These are phyloP conservation scores for Pilatotrama ljubarskyi DNA, from an alignment of 768 basidiomycete genomes.

Conservation along the genomic window DNA sequence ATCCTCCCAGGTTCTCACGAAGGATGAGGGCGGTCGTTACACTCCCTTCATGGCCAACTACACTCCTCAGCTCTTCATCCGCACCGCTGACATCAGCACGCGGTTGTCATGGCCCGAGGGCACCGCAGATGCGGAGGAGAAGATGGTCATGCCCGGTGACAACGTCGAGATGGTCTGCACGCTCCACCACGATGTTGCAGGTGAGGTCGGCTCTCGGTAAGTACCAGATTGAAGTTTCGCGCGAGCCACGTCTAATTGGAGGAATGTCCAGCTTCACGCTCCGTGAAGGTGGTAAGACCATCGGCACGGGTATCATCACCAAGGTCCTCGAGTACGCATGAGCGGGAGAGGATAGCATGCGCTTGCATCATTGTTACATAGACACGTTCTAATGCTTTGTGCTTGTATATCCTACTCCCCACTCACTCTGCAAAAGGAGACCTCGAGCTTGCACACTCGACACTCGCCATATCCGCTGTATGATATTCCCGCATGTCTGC, in stretches of 20 bases:
- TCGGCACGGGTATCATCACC: slow-evolving; percentile 94
- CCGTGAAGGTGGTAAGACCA: slow-evolving; percentile 91
- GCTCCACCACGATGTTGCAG: slow-evolving; percentile 82
- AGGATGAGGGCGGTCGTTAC: slow-evolving; percentile 86
- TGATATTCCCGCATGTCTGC: slow-evolving; percentile 17
- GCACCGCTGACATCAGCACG: slow-evolving; percentile 92
- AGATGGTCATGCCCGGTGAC: slow-evolving; percentile 99
- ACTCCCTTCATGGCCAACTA: slow-evolving; percentile 94
- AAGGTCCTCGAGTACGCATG: slow-evolving; percentile 62
- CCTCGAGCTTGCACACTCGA: slow-evolving; percentile 23
- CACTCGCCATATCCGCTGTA: slow-evolving; percentile 14
- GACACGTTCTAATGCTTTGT: slow-evolving; percentile 19
- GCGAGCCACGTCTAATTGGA: background rate
- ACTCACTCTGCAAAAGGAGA: slow-evolving; percentile 26
- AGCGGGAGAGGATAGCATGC: slow-evolving; percentile 15
- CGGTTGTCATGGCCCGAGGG: slow-evolving; percentile 83
- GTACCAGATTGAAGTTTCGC: background rate
- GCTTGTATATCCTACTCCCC: slow-evolving; percentile 24
- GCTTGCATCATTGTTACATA: slow-evolving; percentile 18
- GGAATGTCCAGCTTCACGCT: slow-evolving; percentile 67
- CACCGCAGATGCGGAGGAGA: slow-evolving; percentile 77
- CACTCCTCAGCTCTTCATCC: slow-evolving; percentile 92
- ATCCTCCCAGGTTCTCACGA: slow-evolving; percentile 65
- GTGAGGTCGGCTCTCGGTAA: slow-evolving; percentile 82
- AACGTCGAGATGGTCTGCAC: slow-evolving; percentile 91